phyloP scores from a whole-genome alignment of 768 basidiomycete genomes.

The Suillus occidentalis region DNA sequence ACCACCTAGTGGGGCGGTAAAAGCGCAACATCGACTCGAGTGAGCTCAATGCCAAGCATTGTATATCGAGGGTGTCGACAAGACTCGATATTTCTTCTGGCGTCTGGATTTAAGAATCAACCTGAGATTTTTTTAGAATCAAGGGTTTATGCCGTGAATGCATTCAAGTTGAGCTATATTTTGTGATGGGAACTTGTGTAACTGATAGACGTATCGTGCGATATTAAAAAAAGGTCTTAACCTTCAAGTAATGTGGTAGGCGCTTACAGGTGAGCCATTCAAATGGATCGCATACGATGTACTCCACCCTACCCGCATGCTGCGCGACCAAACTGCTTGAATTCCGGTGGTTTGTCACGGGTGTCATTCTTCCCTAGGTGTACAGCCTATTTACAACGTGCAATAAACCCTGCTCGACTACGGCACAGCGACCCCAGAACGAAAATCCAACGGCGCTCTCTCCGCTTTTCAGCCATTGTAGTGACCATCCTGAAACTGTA shows the following conservation, averaged over 20 bases:
- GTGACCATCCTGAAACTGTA: neutral
- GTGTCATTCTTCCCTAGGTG: neutral
- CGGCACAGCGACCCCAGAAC: neutral
- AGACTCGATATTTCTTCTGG: neutral
- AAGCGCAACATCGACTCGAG: neutral
- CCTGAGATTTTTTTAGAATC: neutral
- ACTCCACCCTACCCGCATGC: too few species aligned
- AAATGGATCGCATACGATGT: neutral
- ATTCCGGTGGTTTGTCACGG: neutral
- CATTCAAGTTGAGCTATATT: neutral
- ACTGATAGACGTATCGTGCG: neutral
- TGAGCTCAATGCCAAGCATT: too few species aligned
- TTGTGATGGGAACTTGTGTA: neutral
- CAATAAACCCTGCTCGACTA: neutral
- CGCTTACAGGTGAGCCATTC: neutral
- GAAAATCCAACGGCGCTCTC: neutral
- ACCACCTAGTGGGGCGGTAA: neutral
- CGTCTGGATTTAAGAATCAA: neutral
- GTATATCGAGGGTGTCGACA: neutral
- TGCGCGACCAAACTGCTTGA: neutral
- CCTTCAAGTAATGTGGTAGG: neutral
- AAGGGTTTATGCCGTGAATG: slow-evolving; percentile 6
- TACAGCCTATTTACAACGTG: too few species aligned
- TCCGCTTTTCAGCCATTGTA: neutral
- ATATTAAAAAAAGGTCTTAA: neutral